Evolutionary conservation across 2,329 filamentous ascomycete species (phyloP).

Genomic region (Penicillium sp.): DNA sequence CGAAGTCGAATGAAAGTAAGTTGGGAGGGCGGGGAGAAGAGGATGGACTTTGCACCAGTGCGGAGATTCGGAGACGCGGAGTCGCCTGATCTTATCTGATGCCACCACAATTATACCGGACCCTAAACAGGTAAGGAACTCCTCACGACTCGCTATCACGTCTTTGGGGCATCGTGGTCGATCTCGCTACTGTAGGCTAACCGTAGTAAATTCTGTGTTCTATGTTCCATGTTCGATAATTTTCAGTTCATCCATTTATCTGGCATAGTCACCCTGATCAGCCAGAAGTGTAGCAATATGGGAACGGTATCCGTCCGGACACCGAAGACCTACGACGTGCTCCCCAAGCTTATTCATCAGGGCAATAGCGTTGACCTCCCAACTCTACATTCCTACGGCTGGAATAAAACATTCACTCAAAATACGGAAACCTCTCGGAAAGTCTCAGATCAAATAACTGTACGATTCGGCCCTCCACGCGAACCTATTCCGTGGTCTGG

Average conservation of each 20-base stretch:
- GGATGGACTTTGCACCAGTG: not conserved
- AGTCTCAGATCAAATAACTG: conserved; percentile 6
- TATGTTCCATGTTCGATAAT: too few relatives aligned
- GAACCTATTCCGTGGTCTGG: conserved; percentile 10
- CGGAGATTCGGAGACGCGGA: conserved; percentile 9
- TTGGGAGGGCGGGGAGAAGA: not conserved
- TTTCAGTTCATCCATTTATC: too few relatives aligned
- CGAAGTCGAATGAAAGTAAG: conserved; percentile 4
- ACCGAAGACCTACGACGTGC: too few relatives aligned
- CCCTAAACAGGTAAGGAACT: too few relatives aligned
- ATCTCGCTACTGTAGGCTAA: not conserved
- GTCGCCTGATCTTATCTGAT: conserved; percentile 40
- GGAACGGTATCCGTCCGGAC: too few relatives aligned
- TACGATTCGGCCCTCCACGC: conserved; percentile 15
- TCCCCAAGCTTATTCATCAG: too few relatives aligned
- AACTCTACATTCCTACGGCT: too few relatives aligned
- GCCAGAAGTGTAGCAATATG: too few relatives aligned
- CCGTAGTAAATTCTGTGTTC: too few relatives aligned
- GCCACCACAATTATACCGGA: conserved; percentile 3
- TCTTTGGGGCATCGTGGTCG: not conserved
- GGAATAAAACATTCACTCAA: not conserved
- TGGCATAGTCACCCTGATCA: too few relatives aligned
- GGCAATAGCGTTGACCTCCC: too few relatives aligned
- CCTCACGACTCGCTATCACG: too few relatives aligned
- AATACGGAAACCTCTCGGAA: not conserved